Evolutionary conservation across 2,329 filamentous ascomycete species (phyloP).

Genomic region (Penicillium brasilianum): DNA sequence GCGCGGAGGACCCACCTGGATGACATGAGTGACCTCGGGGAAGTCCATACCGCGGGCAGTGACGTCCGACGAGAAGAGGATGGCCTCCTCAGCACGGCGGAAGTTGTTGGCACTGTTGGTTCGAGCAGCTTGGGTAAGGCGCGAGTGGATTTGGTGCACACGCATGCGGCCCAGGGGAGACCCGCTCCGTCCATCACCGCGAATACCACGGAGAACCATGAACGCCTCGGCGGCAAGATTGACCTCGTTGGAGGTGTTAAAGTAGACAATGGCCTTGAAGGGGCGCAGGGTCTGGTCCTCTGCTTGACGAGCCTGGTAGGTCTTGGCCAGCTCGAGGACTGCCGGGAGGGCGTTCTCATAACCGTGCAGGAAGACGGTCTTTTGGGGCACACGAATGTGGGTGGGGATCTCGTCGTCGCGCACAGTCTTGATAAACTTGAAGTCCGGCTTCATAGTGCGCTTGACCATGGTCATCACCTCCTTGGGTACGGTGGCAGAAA

Average conservation of each 20-base stretch:
- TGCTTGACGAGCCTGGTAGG: constrained; percentile 57
- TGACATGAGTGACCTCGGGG: constrained; percentile 77
- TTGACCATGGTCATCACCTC: constrained; percentile 82
- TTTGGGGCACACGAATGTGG: constrained; percentile 82
- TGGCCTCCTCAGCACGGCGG: constrained; percentile 64
- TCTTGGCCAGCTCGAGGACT: constrained; percentile 74
- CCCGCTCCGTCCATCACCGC: constrained; percentile 18
- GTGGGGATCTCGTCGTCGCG: constrained; percentile 79
- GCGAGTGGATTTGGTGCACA: constrained; percentile 74
- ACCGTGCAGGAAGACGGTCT: constrained; percentile 68
- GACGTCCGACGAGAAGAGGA: constrained; percentile 79
- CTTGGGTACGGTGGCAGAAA: constrained; percentile 88
- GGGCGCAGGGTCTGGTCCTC: constrained; percentile 55
- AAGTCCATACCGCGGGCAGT: constrained; percentile 85
- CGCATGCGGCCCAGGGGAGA: constrained; percentile 40
- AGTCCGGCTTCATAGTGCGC: constrained; percentile 77
- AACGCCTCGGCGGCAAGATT: constrained; percentile 67
- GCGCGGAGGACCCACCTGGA: constrained; percentile 70
- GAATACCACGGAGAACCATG: constrained; percentile 49
- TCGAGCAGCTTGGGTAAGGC: constrained; percentile 71
- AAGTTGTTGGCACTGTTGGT: constrained; percentile 75
- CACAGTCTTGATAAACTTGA: constrained; percentile 91
- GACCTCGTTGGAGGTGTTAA: constrained; percentile 77
- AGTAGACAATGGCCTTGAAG: constrained; percentile 97
- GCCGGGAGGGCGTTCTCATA: constrained; percentile 79